Conservation (phyloP, 208 protist genomes). For the Endotrypanum monterogeii region DNA sequence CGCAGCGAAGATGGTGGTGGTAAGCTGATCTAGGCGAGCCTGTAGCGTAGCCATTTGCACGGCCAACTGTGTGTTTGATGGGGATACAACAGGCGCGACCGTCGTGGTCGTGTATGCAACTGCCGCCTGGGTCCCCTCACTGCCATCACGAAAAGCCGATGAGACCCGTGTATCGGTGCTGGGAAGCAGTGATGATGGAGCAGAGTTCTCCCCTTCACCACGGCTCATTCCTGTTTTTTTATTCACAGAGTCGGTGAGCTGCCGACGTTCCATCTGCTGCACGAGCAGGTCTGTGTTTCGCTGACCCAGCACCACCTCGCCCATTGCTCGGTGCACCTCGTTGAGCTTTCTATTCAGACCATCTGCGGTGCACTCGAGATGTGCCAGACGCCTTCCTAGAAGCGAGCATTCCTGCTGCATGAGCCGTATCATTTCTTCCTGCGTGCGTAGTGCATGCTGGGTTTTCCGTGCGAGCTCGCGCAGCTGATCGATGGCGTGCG, state of each 20-base stretch:
- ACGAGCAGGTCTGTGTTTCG: constrained; percentile 66
- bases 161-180: not conserved
- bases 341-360: constrained; percentile 36
- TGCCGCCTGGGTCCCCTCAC: not conserved
- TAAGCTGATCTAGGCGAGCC: constrained; percentile 43
- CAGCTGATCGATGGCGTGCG: constrained; percentile 28
- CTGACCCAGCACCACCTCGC: constrained; percentile 57
- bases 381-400: constrained; percentile 48
- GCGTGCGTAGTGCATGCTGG: constrained; percentile 22
- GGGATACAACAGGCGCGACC: not conserved
- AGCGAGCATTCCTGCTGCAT: constrained; percentile 51
- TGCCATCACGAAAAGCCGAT: too few species aligned
- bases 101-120: not conserved
- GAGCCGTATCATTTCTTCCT: constrained; percentile 31
- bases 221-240: constrained; percentile 2
- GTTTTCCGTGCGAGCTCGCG: constrained; percentile 23
- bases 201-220: not conserved
- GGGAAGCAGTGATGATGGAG: not conserved
- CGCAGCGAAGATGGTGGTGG: constrained; percentile 36
- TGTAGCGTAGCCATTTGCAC: constrained; percentile 37
- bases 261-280: constrained; percentile 62
- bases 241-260: constrained; percentile 12
- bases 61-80: constrained; percentile 13
- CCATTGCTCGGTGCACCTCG: constrained; percentile 44
- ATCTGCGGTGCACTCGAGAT: constrained; percentile 43